Percentiles rank a stretch among this genome's conserved stretches.
These are phyloP conservation scores for Pleurotus citrinopileatus DNA, from an alignment of 768 basidiomycete species.

Conservation along the genomic window DNA sequence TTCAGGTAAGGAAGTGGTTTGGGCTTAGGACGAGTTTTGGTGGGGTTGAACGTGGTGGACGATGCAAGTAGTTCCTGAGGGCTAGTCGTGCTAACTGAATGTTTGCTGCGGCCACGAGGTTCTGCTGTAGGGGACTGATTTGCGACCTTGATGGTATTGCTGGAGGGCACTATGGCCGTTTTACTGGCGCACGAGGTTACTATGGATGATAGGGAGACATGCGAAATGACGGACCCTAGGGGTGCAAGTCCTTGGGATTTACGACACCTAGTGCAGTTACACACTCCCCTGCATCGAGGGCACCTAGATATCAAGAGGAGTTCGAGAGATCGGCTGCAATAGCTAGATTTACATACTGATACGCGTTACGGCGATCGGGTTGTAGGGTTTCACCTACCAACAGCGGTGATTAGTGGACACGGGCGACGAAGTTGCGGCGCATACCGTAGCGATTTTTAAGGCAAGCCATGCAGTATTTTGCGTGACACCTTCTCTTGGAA, in stretches of 20 bases:
- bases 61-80: too few species aligned
- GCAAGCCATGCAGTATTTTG: constrained; percentile 63
- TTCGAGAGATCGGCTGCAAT: constrained; percentile 35
- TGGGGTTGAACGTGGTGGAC: constrained; percentile 3
- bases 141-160: too few species aligned
- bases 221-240: constrained; percentile 44
- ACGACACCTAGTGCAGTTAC: constrained; percentile 67
- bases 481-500: constrained; percentile 40
- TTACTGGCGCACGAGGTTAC: not conserved
- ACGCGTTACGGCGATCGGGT: constrained; percentile 17
- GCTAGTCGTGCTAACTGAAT: too few species aligned
- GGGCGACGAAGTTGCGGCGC: constrained; percentile 40
- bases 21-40: constrained; percentile 24
- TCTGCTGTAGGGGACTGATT: too few species aligned
- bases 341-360: constrained; percentile 32
- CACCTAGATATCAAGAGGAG: constrained; percentile 48
- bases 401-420: not conserved
- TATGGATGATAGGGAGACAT: not conserved
- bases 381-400: constrained; percentile 18
- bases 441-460: constrained; percentile 67
- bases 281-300: constrained; percentile 61
- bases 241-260: constrained; percentile 60
- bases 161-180: not conserved
- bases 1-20: constrained; percentile 42
- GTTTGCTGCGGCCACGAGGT: too few species aligned